Base-by-base conservation (phyloP, 192 early-diverging fungal species). In the Mycoemilia scoparia region DNA sequence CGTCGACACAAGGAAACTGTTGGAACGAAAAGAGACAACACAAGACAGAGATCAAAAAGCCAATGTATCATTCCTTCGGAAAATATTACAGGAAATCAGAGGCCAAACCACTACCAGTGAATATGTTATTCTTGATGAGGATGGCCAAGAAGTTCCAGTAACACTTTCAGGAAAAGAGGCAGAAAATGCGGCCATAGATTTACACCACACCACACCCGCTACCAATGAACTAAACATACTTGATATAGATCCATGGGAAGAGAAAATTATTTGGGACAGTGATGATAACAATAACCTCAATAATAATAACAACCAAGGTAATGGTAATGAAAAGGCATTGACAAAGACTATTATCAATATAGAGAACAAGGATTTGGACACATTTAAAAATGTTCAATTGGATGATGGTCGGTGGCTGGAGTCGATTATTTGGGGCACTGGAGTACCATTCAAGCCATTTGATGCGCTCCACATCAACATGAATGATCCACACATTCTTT, bases 171-270 rank as follows among this genome's bases (percentile, higher is more conserved):
- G n/a, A n/a, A n/a, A n/a, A n/a, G n/a, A n/a, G n/a, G n/a, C n/a
- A n/a, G n/a, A n/a, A n/a, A n/a, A n/a, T n/a, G n/a, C n/a, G n/a
- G n/a, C n/a, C n/a, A n/a, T n/a, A n/a, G n/a, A n/a, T n/a, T n/a
- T n/a, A n/a, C n/a, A n/a, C n/a, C n/a, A n/a, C n/a, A n/a, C n/a
- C n/a, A n/a, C n/a, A n/a, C n/a, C n/a, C n/a, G n/a, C n/a, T n/a
- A n/a, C n/a, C n/a, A n/a, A n/a, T n/a, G n/a, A n/a, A n/a, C n/a
- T n/a, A n/a, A n/a, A n/a, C n/a, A 69, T 84, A 5, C 49, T 89
- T 24, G 67, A 82, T 29, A 56, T 88, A 23, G 80, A 84, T 23
- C 38, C 50, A 17, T 95, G 89, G 89, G 84, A 95, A 41, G 70
- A 80, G 15, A 52, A 71, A 4, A 75, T 95, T 28, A 31, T 82